These are phyloP conservation scores for Leishmania braziliensis DNA, from an alignment of 208 protist genomes.

Conservation along the genomic window DNA sequence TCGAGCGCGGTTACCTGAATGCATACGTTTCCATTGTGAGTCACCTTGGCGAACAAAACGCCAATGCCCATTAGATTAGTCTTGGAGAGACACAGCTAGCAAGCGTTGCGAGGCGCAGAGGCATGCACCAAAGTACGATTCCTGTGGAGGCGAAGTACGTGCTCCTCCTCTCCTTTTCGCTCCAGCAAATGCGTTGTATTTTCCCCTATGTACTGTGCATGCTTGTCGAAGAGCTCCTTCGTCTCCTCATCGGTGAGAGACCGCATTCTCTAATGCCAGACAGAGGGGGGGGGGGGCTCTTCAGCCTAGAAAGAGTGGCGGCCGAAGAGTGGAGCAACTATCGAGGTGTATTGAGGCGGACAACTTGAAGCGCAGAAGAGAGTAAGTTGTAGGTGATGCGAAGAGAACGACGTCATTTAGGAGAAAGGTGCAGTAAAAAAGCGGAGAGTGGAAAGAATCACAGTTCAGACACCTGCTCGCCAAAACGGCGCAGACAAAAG, in stretches of 20 bases:
- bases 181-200: slow-evolving; percentile 89
- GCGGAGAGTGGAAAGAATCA: neutral
- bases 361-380: neutral
- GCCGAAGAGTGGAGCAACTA: neutral
- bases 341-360: neutral
- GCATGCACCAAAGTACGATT: slow-evolving; percentile 93
- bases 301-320: neutral
- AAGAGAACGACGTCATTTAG: neutral
- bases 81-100: slow-evolving; percentile 88
- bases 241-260: slow-evolving; percentile 84
- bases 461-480: neutral
- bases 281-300: neutral
- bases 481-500: neutral
- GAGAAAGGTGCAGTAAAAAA: neutral
- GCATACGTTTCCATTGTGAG: slow-evolving; percentile 89
- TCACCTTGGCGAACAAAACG: slow-evolving; percentile 90
- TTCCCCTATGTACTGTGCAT: slow-evolving; percentile 91
- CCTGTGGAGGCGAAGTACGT: slow-evolving; percentile 92
- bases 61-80: slow-evolving; percentile 91
- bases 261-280: slow-evolving; percentile 52
- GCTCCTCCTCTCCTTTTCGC: slow-evolving; percentile 78
- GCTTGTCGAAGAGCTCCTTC: slow-evolving; percentile 92
- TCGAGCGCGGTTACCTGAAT: slow-evolving; percentile 91
- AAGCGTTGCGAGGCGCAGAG: slow-evolving; percentile 75
- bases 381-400: too few species aligned